phyloP scores from a whole-genome alignment of 1,139 yeast genomes.

The Zygosaccharomyces sapae region DNA sequence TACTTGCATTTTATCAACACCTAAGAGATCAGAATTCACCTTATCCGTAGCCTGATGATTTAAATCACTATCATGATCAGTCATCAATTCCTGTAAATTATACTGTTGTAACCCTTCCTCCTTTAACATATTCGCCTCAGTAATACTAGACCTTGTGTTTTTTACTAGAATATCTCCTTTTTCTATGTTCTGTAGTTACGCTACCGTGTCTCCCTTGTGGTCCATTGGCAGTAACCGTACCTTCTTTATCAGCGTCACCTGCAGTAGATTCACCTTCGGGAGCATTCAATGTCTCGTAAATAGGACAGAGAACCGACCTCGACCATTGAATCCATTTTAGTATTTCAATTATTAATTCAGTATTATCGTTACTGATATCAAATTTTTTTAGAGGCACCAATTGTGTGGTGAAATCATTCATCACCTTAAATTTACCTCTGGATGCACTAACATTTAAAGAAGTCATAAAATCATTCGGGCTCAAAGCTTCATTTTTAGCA shows the following conservation, averaged over 20 bases:
- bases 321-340: constrained; percentile 34
- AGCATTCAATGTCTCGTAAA: constrained; percentile 16
- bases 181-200: constrained; percentile 13
- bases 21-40: constrained; percentile 11
- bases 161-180: constrained; percentile 30
- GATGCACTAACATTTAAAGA: constrained; percentile 5
- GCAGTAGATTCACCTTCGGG: constrained; percentile 1
- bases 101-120: constrained; percentile 36
- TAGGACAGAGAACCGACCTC: constrained; percentile 20
- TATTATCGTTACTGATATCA: constrained; percentile 32
- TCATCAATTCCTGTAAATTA: constrained; percentile 33
- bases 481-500: constrained; percentile 2
- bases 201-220: constrained; percentile 11
- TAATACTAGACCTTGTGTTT: constrained; percentile 31
- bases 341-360: constrained; percentile 28
- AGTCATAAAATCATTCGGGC: neutral
- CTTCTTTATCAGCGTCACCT: constrained; percentile 2
- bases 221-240: neutral
- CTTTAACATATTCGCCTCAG: constrained; percentile 32
- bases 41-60: constrained; percentile 13
- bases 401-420: constrained; percentile 33
- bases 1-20: constrained; percentile 14
- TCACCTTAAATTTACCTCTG: constrained; percentile 18
- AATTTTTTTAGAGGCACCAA: constrained; percentile 24
- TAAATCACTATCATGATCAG: constrained; percentile 25